These are phyloP conservation scores for Panicum hallii DNA, from an alignment of 202 grass and related monocot genomes.

Conservation along the genomic window DNA sequence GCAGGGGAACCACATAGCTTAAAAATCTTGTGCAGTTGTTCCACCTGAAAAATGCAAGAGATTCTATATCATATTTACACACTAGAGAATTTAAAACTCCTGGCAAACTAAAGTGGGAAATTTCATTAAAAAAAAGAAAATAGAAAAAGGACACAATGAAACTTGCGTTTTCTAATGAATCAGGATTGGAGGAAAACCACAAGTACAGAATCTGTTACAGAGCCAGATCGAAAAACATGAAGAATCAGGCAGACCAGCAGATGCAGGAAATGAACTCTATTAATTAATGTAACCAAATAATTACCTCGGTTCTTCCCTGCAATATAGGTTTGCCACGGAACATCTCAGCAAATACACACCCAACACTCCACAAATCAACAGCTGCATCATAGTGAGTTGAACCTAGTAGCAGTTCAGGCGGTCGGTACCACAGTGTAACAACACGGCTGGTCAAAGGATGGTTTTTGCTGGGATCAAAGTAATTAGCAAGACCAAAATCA, in stretches of 20 bases:
- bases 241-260: not conserved
- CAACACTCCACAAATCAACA: slow-evolving; percentile 96
- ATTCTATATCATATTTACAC: slow-evolving; percentile 15
- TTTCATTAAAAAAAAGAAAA: not conserved
- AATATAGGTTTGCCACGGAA: slow-evolving; percentile 77
- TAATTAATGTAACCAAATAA: not conserved
- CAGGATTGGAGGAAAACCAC: not conserved
- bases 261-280: slow-evolving; percentile 16
- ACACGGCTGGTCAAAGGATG: slow-evolving; percentile 88
- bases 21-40: slow-evolving; percentile 98
- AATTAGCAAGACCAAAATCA: slow-evolving; percentile 98
- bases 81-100: not conserved
- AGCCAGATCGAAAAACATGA: not conserved
- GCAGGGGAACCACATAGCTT: slow-evolving; percentile 93
- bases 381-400: slow-evolving; percentile 91
- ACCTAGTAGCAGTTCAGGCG: slow-evolving; percentile 92
- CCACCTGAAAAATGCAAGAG: slow-evolving; percentile 69
- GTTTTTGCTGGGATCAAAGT: slow-evolving; percentile 62
- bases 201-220: not conserved
- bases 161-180: not conserved
- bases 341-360: slow-evolving; percentile 96
- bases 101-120: not conserved
- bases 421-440: slow-evolving; percentile 97
- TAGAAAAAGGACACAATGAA: not conserved
- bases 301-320: slow-evolving; percentile 97